Evolutionary conservation across 1,284 basidiomycete genomes (phyloP).

Genomic region (Cutaneotrichosporon spelunceum): DNA sequence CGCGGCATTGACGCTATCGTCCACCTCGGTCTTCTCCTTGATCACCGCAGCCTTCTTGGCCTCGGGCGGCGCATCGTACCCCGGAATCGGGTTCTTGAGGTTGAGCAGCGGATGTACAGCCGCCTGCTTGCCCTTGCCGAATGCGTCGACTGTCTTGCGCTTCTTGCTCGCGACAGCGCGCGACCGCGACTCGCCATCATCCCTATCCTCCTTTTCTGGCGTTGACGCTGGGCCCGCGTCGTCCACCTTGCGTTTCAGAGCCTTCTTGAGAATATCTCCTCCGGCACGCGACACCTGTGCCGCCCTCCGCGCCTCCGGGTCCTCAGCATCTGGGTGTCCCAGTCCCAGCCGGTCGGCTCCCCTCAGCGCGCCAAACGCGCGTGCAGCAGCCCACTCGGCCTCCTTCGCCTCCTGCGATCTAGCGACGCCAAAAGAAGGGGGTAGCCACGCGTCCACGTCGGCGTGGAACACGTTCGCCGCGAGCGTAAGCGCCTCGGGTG

Average conservation of each 20-base stretch:
- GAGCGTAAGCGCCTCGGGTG: constrained; percentile 36
- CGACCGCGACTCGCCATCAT: constrained; percentile 25
- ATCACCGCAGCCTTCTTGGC: not conserved
- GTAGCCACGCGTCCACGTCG: constrained; percentile 43
- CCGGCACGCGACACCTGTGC: constrained; percentile 13
- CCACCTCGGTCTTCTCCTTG: not conserved
- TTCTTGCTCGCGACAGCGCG: constrained; percentile 27
- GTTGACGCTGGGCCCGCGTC: constrained; percentile 15
- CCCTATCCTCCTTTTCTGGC: not conserved
- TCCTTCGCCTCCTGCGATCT: constrained; percentile 11
- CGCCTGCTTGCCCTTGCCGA: constrained; percentile 23
- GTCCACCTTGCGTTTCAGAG: constrained; percentile 19
- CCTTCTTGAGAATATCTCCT: constrained; percentile 18
- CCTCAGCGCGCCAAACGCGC: constrained; percentile 3
- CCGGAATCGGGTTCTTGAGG: constrained; percentile 20
- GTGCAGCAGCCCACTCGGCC: constrained; percentile 20
- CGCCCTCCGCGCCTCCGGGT: constrained; percentile 10
- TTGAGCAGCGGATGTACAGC: constrained; percentile 15
- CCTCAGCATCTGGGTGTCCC: constrained; percentile 37
- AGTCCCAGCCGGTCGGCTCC: constrained; percentile 33
- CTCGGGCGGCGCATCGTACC: constrained; percentile 13
- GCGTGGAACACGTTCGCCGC: constrained; percentile 42
- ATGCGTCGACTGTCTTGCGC: constrained; percentile 26
- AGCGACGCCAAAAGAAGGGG: constrained; percentile 33
- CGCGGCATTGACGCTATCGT: not conserved